Base-by-base conservation (phyloP, 495 filamentous ascomycete genomes). In the Neurospora africana region DNA sequence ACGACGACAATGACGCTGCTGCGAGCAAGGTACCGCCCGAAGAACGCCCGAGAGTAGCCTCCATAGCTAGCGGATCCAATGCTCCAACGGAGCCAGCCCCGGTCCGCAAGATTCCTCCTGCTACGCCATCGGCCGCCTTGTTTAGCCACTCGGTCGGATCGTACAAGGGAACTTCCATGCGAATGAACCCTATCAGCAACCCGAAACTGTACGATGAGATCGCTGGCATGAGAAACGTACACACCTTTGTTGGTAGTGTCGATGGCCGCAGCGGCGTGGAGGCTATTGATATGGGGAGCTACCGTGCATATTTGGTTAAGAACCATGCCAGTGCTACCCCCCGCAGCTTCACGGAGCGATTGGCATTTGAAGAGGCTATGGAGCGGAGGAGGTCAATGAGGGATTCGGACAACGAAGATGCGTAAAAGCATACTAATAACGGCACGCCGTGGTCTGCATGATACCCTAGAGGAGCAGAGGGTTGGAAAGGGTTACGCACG, bases 211-310 rank as follows among this genome's bases (percentile, higher is more conserved):
- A 84, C 69, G 84, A 81, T 39, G 80, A 82, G 73, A 84, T 84
- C 3, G 79, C 80, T 0, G 74, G 79, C 68, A 81, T 86, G 81
- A 82, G 82, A 43, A 80, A 84, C 36, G 80, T 86, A 35, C 78
- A 79, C 19, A 79, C 78, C 8, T 84, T 84, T 35, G 80, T 86
- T 11, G 84, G 84, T 1, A 83, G 84, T 44, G 76, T 86, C 17
- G 80, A 84, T 39, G 83, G 80, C 35, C 72, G 79, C 43, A 82
- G 75, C 40, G 83, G 78, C 23, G 74, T 81, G 33, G 83, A 85
- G 61, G 76, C 80, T 10, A 75, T 76, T n/a, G 77, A 79, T 39
- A 21, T 79, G 47, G 80, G 79, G 17, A 84, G 80, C 70, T 86
- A 81, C 73, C 75, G 80, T 15, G 74, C 65, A 74, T 75, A 65